These are phyloP conservation scores for Kodamaea kakaduensis DNA, from an alignment of 805 yeast species.

Conservation along the genomic window DNA sequence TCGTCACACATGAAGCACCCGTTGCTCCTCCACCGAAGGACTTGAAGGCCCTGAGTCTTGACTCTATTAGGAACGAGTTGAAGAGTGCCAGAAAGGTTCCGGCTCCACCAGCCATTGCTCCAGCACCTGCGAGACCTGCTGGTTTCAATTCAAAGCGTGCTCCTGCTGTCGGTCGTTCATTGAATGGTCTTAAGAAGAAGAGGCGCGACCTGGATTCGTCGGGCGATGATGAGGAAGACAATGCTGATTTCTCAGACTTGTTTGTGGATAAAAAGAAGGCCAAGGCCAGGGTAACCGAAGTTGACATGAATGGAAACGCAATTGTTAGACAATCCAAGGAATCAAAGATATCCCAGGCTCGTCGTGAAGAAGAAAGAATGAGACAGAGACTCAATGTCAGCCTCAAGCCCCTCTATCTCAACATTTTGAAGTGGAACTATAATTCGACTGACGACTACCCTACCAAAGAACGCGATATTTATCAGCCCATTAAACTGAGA, in stretches of 20 bases:
- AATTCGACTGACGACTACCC: conserved; percentile 55
- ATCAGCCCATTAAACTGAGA: conserved; percentile 47
- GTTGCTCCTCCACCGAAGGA: conserved; percentile 35
- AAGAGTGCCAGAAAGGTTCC: conserved; percentile 18
- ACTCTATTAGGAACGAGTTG: conserved; percentile 32
- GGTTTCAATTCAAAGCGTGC: conserved; percentile 43
- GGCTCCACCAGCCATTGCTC: conserved; percentile 20
- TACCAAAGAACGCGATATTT: conserved; percentile 40
- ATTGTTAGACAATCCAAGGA: conserved; percentile 17
- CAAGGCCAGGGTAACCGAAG: conserved; percentile 34
- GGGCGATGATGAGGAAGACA: conserved; percentile 29
- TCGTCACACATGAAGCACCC: conserved; percentile 27
- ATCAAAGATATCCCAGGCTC: conserved; percentile 29
- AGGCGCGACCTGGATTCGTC: conserved; percentile 31
- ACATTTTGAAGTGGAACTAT: conserved; percentile 75
- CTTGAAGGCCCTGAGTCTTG: conserved; percentile 29
- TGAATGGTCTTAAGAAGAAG: conserved; percentile 31
- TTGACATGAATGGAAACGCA: conserved; percentile 44
- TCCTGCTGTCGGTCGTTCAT: conserved; percentile 29
- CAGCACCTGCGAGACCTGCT: conserved; percentile 52
- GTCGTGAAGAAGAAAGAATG: conserved; percentile 70
- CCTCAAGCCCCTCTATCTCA: conserved; percentile 66
- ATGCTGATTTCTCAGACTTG: conserved; percentile 38
- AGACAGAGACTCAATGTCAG: conserved; percentile 74
- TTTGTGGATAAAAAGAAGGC: conserved; percentile 33